Evolutionary conservation across 345 rosid species (phyloP).

Genomic region (Xanthoceras sorbifolium): DNA sequence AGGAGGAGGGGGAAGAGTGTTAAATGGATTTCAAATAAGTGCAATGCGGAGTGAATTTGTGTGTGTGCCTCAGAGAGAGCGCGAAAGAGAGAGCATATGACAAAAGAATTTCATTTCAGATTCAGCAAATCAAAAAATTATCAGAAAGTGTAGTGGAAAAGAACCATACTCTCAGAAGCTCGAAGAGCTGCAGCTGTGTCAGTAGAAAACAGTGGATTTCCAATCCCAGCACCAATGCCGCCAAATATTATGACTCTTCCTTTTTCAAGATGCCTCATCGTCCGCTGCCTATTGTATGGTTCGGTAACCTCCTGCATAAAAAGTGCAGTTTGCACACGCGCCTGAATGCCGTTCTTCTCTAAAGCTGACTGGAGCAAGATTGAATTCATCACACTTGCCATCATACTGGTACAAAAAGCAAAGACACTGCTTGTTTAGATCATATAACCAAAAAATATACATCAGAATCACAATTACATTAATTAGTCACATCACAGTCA

Average conservation of each 20-base stretch:
- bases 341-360: conserved; percentile 75
- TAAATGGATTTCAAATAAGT: conserved; percentile 2
- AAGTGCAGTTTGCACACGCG: conserved; percentile 77
- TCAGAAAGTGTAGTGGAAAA: not conserved
- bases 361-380: conserved; percentile 80
- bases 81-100: not conserved
- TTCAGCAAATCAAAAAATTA: not conserved
- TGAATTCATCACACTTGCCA: conserved; percentile 93
- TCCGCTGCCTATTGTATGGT: conserved; percentile 75
- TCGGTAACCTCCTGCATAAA: conserved; percentile 77
- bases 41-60: not conserved
- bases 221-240: conserved; percentile 84
- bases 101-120: not conserved
- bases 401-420: conserved; percentile 57
- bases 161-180: conserved; percentile 75
- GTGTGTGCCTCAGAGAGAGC: not conserved
- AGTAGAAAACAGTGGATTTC: conserved; percentile 85
- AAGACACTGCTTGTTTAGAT: conserved; percentile 2
- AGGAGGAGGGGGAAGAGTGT: not conserved
- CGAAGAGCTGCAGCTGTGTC: conserved; percentile 90
- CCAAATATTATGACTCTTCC: conserved; percentile 96
- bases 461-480: not conserved
- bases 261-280: conserved; percentile 84
- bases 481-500: not conserved
- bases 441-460: not conserved